phyloP scores from a whole-genome alignment of 495 filamentous ascomycete genomes.

The Barbatosphaeria neglecta region DNA sequence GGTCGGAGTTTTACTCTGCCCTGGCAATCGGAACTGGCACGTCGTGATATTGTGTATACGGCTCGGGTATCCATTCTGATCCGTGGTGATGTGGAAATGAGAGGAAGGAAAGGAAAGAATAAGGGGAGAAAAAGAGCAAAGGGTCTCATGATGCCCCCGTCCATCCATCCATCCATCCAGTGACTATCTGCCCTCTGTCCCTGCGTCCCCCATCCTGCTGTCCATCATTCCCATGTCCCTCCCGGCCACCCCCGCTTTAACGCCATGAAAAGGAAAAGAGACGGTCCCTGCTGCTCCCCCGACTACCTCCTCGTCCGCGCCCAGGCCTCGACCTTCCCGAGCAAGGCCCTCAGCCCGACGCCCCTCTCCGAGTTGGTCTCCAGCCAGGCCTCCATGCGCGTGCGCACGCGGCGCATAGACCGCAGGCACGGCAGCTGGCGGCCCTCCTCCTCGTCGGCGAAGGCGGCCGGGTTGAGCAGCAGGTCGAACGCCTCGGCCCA shows the following conservation, averaged over 20 bases:
- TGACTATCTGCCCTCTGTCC: too few relatives aligned
- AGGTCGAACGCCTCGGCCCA: slow-evolving; percentile 79
- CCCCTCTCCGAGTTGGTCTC: slow-evolving; percentile 74
- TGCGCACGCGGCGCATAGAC: slow-evolving; percentile 52
- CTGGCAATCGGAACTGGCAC: too few relatives aligned
- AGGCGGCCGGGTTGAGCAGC: slow-evolving; percentile 64
- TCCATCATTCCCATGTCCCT: too few relatives aligned
- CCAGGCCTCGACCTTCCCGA: slow-evolving; percentile 56
- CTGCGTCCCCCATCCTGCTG: too few relatives aligned
- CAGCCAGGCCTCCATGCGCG: slow-evolving; percentile 78
- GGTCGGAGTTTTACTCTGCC: too few relatives aligned
- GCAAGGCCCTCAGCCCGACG: slow-evolving; percentile 54
- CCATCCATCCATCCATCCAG: too few relatives aligned
- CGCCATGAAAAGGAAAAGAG: neutral
- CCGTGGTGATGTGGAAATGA: neutral
- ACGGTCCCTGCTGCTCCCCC: neutral
- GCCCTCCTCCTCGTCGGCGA: slow-evolving; percentile 49
- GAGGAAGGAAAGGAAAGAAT: neutral
- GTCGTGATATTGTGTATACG: too few relatives aligned
- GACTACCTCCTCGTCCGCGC: slow-evolving; percentile 18
- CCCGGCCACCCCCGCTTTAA: neutral
- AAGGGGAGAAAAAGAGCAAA: neutral
- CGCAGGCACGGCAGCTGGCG: slow-evolving; percentile 52
- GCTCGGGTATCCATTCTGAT: too few relatives aligned
- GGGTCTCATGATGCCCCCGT: neutral